phyloP scores from a whole-genome alignment of 495 filamentous ascomycete species.

The Aspergillus asperescens region DNA sequence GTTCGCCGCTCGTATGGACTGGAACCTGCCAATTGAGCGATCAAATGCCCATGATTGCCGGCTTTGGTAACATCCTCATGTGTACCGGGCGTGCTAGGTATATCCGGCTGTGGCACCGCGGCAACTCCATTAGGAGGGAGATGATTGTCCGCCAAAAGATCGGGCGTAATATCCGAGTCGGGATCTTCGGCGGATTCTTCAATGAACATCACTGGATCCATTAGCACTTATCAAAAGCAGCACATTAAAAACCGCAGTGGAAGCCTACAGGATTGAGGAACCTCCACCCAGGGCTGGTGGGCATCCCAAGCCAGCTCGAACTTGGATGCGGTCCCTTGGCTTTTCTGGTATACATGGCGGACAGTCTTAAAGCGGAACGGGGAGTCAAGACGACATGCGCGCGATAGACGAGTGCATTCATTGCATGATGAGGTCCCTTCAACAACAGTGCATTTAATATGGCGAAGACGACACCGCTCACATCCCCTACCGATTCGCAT shows the following conservation, averaged over 20 bases:
- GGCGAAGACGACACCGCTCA: constrained; percentile 38
- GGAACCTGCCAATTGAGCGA: not conserved
- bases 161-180: constrained; percentile 6
- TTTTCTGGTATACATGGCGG: constrained; percentile 35
- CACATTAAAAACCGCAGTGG: not conserved
- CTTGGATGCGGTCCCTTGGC: constrained; percentile 23
- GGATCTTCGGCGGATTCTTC: constrained; percentile 24
- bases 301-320: constrained; percentile 35
- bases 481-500: constrained; percentile 41
- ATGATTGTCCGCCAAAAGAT: not conserved
- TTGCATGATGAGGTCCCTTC: constrained; percentile 30
- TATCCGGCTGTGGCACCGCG: not conserved
- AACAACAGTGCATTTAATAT: constrained; percentile 34
- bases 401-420: constrained; percentile 29
- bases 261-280: constrained; percentile 26
- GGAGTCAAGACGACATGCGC: constrained; percentile 32
- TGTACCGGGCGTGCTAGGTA: not conserved
- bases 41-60: not conserved
- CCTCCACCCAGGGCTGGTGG: constrained; percentile 32
- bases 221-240: not conserved
- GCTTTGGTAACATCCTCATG: not conserved
- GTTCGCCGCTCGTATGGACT: constrained; percentile 1
- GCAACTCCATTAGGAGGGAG: not conserved
- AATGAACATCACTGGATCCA: constrained; percentile 29
- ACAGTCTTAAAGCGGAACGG: constrained; percentile 37